phyloP scores from a whole-genome alignment of 2,329 filamentous ascomycete species.

The Phoma herbarum region DNA sequence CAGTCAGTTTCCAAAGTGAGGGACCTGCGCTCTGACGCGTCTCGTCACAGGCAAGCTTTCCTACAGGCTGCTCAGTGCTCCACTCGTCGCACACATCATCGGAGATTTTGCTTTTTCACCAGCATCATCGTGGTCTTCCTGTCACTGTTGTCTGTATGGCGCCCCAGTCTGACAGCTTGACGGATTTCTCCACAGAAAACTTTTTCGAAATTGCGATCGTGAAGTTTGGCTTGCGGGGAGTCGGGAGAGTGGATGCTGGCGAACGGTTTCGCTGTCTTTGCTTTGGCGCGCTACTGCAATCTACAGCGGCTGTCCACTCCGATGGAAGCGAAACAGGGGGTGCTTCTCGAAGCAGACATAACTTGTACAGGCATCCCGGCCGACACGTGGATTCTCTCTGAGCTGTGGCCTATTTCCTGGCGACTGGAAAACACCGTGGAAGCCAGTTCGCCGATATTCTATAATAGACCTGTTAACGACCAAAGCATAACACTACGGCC shows the following conservation, averaged over 20 bases:
- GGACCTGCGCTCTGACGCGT: conserved; percentile 30
- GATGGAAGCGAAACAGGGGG: conserved; percentile 50
- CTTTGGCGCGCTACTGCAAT: conserved; percentile 45
- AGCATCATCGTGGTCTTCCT: conserved; percentile 30
- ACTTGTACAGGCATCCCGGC: conserved; percentile 44
- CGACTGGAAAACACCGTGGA: conserved; percentile 36
- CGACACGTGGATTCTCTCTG: conserved; percentile 46
- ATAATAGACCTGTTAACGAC: conserved; percentile 24
- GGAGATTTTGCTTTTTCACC: conserved; percentile 19
- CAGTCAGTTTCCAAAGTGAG: conserved; percentile 27
- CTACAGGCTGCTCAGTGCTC: conserved; percentile 16
- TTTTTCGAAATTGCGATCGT: conserved; percentile 41
- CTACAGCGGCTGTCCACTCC: conserved; percentile 48
- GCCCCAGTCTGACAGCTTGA: conserved; percentile 27
- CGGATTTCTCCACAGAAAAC: conserved; percentile 41
- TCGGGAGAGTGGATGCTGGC: conserved; percentile 43
- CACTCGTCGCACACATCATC: conserved; percentile 17
- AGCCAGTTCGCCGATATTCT: conserved; percentile 29
- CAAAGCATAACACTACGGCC: conserved; percentile 16
- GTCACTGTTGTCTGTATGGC: conserved; percentile 23
- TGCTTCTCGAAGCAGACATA: conserved; percentile 36
- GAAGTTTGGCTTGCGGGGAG: conserved; percentile 50
- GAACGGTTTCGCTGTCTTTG: conserved; percentile 39
- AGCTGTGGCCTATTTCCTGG: conserved; percentile 35
- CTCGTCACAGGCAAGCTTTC: conserved; percentile 18